phyloP scores from a whole-genome alignment of 192 early-diverging fungal genomes.

The Rhizophagus sp. region DNA sequence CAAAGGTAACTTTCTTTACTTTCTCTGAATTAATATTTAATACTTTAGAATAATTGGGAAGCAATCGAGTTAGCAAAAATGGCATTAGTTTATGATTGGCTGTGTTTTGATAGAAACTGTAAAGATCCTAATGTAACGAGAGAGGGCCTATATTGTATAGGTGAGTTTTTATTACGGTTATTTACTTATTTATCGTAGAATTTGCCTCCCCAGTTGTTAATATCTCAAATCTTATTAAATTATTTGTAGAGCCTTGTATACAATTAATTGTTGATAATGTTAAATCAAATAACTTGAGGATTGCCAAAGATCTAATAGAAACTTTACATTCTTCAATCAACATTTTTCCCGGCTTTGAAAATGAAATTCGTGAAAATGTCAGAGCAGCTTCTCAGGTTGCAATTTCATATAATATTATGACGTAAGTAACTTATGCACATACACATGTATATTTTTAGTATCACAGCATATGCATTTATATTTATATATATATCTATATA shows the following conservation, averaged over 20 bases:
- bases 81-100: constrained; percentile 4
- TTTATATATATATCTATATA: not conserved
- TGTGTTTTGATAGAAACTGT: constrained; percentile 4
- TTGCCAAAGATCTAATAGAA: not conserved
- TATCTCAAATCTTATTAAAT: not conserved
- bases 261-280: not conserved
- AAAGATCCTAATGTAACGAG: not conserved
- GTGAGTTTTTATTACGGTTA: not conserved
- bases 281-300: not conserved
- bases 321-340: not conserved
- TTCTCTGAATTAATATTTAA: not conserved
- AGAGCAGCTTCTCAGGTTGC: not conserved
- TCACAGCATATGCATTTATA: not conserved
- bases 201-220: not conserved
- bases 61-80: not conserved
- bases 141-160: not conserved
- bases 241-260: constrained; percentile 3
- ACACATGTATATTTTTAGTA: not conserved
- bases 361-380: constrained; percentile 18
- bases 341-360: not conserved
- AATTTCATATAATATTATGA: not conserved
- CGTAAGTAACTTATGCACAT: not conserved
- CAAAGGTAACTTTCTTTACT: too few relatives aligned
- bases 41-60: not conserved
- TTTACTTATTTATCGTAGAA: not conserved